phyloP scores from a whole-genome alignment of 768 basidiomycete species.

The Leccinellum luteum region DNA sequence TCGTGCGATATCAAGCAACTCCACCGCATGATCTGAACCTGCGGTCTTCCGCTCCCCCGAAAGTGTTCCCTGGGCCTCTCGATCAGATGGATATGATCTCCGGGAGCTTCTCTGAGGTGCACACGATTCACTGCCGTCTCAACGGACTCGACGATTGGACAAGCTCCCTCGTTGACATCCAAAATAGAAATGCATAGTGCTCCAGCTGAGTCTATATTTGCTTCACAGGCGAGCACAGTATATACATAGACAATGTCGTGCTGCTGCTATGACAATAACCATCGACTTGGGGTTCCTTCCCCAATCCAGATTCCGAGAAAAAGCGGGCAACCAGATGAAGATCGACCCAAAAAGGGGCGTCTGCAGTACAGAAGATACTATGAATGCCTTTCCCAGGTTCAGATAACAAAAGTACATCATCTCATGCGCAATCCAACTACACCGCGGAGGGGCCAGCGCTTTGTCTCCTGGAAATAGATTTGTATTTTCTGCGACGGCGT shows the following conservation, averaged over 20 bases:
- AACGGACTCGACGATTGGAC: not conserved
- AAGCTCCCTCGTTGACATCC: not conserved
- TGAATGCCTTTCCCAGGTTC: no score
- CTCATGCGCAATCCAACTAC: not conserved
- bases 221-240: not conserved
- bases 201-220: no score
- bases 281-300: not conserved
- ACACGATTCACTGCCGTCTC: not conserved
- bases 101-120: not conserved
- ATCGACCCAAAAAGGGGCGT: not conserved
- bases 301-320: no score
- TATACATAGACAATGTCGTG: not conserved
- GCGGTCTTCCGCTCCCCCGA: not conserved
- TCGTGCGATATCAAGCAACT: not conserved
- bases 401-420: not conserved
- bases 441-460: not conserved
- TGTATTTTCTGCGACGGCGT: not conserved
- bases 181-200: no score
- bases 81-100: not conserved
- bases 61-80: not conserved
- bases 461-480: not conserved
- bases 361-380: not conserved
- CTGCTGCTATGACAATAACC: not conserved
- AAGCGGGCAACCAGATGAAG: no score
- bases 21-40: not conserved